Evolutionary conservation across 345 rosid species (phyloP).

Genomic region (Bruguiera parviflora): DNA sequence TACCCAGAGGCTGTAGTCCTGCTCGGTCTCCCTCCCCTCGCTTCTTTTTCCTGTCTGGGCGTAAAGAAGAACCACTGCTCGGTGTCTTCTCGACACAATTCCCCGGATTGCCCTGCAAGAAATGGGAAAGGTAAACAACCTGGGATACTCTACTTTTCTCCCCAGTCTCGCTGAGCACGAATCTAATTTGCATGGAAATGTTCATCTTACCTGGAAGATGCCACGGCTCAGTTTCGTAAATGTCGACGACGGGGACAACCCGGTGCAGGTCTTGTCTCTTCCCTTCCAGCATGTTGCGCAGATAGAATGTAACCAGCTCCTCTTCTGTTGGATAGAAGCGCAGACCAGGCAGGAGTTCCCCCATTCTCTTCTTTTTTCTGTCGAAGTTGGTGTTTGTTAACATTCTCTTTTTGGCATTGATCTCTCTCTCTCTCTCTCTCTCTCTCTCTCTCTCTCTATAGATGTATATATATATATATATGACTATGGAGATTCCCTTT

Average conservation of each 20-base stretch:
- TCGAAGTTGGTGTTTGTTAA: not conserved
- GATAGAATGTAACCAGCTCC: slow-evolving; percentile 76
- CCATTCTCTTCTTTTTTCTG: slow-evolving; percentile 18
- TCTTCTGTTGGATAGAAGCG: slow-evolving; percentile 96
- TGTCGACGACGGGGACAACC: slow-evolving; percentile 56
- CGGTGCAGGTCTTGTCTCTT: slow-evolving; percentile 42
- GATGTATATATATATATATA: not conserved
- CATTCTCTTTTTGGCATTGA: not conserved
- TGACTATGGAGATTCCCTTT: slow-evolving; percentile 6
- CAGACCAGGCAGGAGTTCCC: slow-evolving; percentile 43
- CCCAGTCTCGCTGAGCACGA: too few species aligned
- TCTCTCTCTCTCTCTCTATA: too few species aligned
- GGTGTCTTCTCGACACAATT: slow-evolving; percentile 49
- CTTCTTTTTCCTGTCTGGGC: slow-evolving; percentile 82
- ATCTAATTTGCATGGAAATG: too few species aligned
- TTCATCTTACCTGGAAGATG: slow-evolving; percentile 59
- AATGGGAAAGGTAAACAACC: slow-evolving; percentile 1
- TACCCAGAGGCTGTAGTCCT: slow-evolving; percentile 80
- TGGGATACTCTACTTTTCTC: not conserved
- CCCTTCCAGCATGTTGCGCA: slow-evolving; percentile 65
- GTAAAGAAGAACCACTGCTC: slow-evolving; percentile 98
- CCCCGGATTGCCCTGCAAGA: slow-evolving; percentile 63
- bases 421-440: too few species aligned
- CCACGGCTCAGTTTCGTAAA: slow-evolving; percentile 65
- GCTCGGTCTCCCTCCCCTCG: slow-evolving; percentile 75